These are phyloP conservation scores for Hydrangea macrophylla DNA, from an alignment of 148 eudicot genomes.

Conservation along the genomic window DNA sequence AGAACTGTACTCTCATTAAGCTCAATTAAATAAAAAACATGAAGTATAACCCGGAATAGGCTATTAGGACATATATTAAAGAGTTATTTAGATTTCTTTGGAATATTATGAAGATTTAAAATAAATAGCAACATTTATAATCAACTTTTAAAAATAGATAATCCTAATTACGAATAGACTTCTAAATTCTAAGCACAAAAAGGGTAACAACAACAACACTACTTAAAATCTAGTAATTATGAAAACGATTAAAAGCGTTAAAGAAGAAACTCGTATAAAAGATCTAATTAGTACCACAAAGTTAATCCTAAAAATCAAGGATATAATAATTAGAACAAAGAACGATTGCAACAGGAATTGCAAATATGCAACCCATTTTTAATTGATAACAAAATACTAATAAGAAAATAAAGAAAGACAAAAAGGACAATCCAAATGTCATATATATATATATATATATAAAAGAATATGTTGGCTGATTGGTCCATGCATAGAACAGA, in stretches of 20 bases:
- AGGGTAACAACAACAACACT: too few relatives aligned
- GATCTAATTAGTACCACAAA: background rate
- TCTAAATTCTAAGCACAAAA: background rate
- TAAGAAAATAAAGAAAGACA: background rate
- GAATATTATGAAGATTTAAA: background rate
- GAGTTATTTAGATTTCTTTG: background rate
- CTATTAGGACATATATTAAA: too few relatives aligned
- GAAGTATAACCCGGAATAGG: too few relatives aligned
- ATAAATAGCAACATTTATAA: too few relatives aligned
- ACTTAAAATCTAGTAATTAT: background rate
- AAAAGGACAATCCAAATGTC: background rate
- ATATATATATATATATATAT: background rate
- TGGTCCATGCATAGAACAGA: background rate
- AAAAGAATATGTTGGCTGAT: background rate
- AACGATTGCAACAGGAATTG: background rate
- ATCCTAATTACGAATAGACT: background rate
- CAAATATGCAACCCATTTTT: background rate
- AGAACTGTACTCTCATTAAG: background rate
- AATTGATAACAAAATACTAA: background rate
- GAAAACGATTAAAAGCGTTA: background rate
- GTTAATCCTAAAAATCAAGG: background rate
- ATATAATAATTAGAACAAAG: background rate
- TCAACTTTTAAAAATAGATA: background rate
- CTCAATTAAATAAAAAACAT: too few relatives aligned
- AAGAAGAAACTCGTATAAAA: background rate